phyloP scores from a whole-genome alignment of 257 asterid genomes.

The Solanum sejunctum region DNA sequence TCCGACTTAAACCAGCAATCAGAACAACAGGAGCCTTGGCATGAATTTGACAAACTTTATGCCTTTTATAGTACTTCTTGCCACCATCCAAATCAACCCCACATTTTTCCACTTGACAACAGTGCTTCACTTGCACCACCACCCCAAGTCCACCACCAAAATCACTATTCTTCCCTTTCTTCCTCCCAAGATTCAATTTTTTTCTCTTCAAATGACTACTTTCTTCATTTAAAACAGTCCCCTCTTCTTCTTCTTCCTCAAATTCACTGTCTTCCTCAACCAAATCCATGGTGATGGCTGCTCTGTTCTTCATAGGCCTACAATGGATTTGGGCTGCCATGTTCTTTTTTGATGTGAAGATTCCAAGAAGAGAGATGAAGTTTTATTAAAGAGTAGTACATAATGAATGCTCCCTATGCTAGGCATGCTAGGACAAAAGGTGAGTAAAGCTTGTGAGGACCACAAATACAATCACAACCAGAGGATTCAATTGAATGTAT shows the following conservation, averaged over 20 bases:
- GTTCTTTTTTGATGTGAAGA: not conserved
- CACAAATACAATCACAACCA: conserved; percentile 9
- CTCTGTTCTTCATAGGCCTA: conserved; percentile 4
- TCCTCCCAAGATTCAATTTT: conserved; percentile 16
- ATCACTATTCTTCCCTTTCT: not conserved
- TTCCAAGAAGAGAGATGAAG: not conserved
- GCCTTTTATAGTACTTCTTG: conserved; percentile 43
- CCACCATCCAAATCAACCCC: conserved; percentile 19
- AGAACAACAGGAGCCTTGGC: conserved; percentile 41
- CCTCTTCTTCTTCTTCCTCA: conserved; percentile 2
- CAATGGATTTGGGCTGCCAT: conserved; percentile 11
- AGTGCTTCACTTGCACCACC: not conserved
- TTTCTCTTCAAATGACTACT: conserved; percentile 21
- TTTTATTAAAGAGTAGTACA: not conserved
- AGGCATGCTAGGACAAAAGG: not conserved
- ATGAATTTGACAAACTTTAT: conserved; percentile 52
- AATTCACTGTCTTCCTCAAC: conserved; percentile 5
- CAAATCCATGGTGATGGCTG: not conserved
- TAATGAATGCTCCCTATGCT: not conserved
- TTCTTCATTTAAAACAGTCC: not conserved
- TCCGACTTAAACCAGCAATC: conserved; percentile 30
- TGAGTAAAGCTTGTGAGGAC: conserved; percentile 19
- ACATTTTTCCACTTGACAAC: conserved; percentile 43
- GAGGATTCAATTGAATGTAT: not conserved
- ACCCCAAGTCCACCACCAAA: conserved; percentile 1